Base-by-base conservation (phyloP, 179 eudicot genomes). In the Vitellaria paradoxa region DNA sequence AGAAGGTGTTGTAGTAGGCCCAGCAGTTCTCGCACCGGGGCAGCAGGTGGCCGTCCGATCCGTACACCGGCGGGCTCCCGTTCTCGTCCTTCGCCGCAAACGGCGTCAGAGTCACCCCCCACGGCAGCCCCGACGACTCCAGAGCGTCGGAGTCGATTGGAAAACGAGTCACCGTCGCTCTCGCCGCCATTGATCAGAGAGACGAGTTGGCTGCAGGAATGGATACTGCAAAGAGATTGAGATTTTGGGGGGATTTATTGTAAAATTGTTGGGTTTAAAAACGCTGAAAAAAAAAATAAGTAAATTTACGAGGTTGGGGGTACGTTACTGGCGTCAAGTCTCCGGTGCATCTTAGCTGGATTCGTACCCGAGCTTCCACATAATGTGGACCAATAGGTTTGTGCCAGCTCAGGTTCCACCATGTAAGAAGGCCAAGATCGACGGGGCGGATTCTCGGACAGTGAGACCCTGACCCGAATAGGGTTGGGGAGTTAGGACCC, bases 11-110 rank as follows among this genome's bases (percentile, higher is more conserved):
- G 83, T 93, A 95, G 80, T 95, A 95, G 0, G 95, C 97, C 97
- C 97, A 95, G 75, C 99, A 95, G 82, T 93, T 91, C 89, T 95
- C 99, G 79, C 99, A 95, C 77, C 99, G 80, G 10, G 99, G 99
- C 47, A 95, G 68, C 40, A 82, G 72, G 53, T 93, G 87, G 4
- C 97, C 99, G 77, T 81, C 92, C 20, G 91, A 83, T 88, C 99
- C 99, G 80, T 84, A 82, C 81, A 84, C 81, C 83, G 99, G 99
- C 7, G 91, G 80, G 52, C 72, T 81, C 5, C 91, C 91, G 87
- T 90, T 87, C 90, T 95, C 99, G 72, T 95, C 97, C 65, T 64
- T 67, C 30, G 78, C 76, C 18, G 97, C 83, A 76, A 93, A 95
- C 24, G 99, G 99, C 23, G 93, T 76, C 63, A 95, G 79, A 24